Base-by-base conservation (phyloP, 495 filamentous ascomycete species). In the Mytilinidion resinicola region DNA sequence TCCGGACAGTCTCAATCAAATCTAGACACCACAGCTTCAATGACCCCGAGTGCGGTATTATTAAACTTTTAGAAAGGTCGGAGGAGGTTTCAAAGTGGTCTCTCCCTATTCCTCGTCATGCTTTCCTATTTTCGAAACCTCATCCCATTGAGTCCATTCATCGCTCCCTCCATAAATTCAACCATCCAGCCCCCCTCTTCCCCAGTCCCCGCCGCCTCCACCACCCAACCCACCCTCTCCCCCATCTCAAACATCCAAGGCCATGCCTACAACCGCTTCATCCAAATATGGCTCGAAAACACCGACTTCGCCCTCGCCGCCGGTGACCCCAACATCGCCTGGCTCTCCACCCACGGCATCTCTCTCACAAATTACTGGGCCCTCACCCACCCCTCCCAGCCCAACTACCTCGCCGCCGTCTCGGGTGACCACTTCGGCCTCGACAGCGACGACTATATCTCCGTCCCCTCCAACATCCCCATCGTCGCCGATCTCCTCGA, bases 251-350 rank as follows among this genome's bases (percentile, higher is more conserved):
- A 80, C 63, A 81, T 89, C 51, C 62, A 74, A 57, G 87, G 87
- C 52, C 76, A 80, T 59, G 83, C 77, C 1, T 90, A 89, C 62
- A 75, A 88, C 68, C 78, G 83, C 9, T 81, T 88, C 58, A 77
- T 82, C 36, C 77, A 80, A 56, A 82, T 90, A 65, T 89, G 84
- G 83, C 74, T 89, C 12, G 87, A 89, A 73, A 90, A 89, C 65
- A 84, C 81, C 36, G 84, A 89, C 73, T 77, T 73, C 53, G 64
- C 54, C 49, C 63, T 67, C 61, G 76, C 80, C 42, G 70, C 66
- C 9, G 52, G 62, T 11, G 81, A 86, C 61, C 67, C 75, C 36
- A 78, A 79, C 62, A 73, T 84, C 46, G 55, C 68, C 33, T 86
- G 73, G 70, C 69, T 89, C 34, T 82, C 84, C 35, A 74, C 69